phyloP scores from a whole-genome alignment of 768 basidiomycete genomes.

The Cubamyces sp. region DNA sequence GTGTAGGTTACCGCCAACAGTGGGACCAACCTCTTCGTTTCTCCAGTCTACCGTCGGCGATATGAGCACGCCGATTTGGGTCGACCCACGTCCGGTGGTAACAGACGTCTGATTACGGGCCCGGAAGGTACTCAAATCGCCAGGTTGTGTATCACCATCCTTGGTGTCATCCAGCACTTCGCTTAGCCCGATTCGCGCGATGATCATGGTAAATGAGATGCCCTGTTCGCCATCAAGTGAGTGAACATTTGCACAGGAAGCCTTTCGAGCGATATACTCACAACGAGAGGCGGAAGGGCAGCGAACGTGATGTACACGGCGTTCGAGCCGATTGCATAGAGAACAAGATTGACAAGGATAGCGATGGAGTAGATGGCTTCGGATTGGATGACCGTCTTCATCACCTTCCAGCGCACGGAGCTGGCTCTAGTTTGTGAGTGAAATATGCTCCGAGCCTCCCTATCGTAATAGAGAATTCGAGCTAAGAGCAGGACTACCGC shows the following conservation, averaged over 20 bases:
- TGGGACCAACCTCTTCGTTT: too few species aligned
- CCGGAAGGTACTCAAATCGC: too few species aligned
- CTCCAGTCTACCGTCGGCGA: too few species aligned
- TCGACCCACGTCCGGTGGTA: too few species aligned
- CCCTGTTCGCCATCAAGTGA: neutral
- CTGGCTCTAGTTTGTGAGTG: neutral
- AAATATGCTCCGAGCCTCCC: neutral
- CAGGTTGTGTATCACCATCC: neutral
- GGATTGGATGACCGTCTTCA: slow-evolving; percentile 6
- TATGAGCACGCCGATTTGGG: too few species aligned
- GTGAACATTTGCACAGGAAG: neutral
- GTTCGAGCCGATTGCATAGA: neutral
- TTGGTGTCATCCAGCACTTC: neutral
- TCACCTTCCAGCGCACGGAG: neutral
- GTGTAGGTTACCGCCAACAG: too few species aligned
- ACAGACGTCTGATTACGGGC: too few species aligned
- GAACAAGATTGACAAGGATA: neutral
- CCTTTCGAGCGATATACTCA: neutral
- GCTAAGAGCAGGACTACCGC: slow-evolving; percentile 1
- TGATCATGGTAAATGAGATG: slow-evolving; percentile 4
- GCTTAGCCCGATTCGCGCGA: neutral
- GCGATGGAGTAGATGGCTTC: neutral
- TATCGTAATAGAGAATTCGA: neutral
- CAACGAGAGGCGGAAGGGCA: neutral
- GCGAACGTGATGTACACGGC: neutral